Conservation (phyloP, 139 green algal genomes). For the Chlorella sp. region DNA sequence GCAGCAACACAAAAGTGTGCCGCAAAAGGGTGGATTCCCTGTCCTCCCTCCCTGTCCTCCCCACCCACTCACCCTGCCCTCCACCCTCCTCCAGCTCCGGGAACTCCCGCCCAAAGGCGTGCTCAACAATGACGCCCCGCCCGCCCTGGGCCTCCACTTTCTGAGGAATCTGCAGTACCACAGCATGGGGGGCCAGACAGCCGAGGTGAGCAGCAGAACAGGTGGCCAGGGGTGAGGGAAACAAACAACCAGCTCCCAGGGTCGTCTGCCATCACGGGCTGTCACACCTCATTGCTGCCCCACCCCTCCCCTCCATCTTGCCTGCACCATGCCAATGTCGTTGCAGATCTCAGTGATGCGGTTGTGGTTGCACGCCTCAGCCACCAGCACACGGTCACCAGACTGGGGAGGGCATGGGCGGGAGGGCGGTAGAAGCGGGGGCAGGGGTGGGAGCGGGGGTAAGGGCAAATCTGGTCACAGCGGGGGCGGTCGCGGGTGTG, state of each 20-base stretch:
- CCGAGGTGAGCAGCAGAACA: neutral
- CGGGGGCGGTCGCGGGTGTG: neutral
- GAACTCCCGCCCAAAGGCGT: slow-evolving; percentile 63
- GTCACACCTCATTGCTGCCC: neutral
- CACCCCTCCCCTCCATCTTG: neutral
- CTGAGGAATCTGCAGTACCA: slow-evolving; percentile 43
- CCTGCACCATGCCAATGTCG: slow-evolving; percentile 73
- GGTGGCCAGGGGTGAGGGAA: neutral
- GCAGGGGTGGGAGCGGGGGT: neutral
- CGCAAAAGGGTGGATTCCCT: too few relatives aligned
- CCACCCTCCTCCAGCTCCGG: slow-evolving; percentile 30
- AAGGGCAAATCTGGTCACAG: neutral
- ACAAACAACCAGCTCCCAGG: neutral
- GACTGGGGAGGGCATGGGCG: neutral
- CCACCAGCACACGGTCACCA: slow-evolving; percentile 61
- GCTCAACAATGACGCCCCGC: slow-evolving; percentile 51
- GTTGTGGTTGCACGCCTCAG: slow-evolving; percentile 80
- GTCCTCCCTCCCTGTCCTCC: too few relatives aligned
- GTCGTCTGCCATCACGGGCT: too few relatives aligned
- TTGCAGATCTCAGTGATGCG: slow-evolving; percentile 73
- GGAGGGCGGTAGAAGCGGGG: neutral
- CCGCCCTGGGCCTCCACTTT: slow-evolving; percentile 43
- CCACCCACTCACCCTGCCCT: neutral
- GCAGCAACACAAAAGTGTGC: too few relatives aligned
- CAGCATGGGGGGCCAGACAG: neutral